A percentile compares a stretch with the other conserved stretches of the same genome.
Evolutionary conservation across 2,329 filamentous ascomycete genomes (phyloP).

Genomic region (Tolypocladium cylindrosporum): DNA sequence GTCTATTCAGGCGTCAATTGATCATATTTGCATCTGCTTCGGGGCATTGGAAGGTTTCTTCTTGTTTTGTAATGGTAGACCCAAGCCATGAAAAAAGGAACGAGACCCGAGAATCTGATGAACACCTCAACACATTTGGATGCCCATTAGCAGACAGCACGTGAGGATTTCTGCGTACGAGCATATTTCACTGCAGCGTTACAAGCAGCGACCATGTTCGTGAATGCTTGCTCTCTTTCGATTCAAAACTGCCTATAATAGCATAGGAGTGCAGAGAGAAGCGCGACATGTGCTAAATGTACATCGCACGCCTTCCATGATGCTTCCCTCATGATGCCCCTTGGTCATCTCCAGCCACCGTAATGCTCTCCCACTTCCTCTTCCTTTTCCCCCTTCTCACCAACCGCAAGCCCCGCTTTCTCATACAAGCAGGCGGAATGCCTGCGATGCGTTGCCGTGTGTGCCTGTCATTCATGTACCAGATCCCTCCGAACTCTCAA

Average conservation of each 20-base stretch:
- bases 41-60: constrained; percentile 27
- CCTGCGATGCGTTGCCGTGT: not conserved
- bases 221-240: not conserved
- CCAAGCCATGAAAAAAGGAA: constrained; percentile 24
- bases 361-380: too few species aligned
- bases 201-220: not conserved
- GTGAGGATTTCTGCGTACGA: not conserved
- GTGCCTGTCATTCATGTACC: constrained; percentile 1
- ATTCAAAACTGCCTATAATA: not conserved
- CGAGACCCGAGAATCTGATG: constrained; percentile 23
- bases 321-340: not conserved
- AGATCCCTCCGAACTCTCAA: not conserved
- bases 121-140: constrained; percentile 1
- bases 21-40: constrained; percentile 29
- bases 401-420: constrained; percentile 1
- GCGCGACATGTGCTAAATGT: not conserved
- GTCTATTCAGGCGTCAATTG: constrained; percentile 30
- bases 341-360: not conserved
- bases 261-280: not conserved
- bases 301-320: not conserved
- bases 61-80: constrained; percentile 27
- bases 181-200: not conserved
- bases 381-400: not conserved
- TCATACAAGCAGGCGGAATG: constrained; percentile 1
- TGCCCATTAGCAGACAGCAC: not conserved